Evolutionary conservation across 2,329 filamentous ascomycete species (phyloP), one percentile per base, ranked within the genome.

Genomic region (Ophiostoma tasmaniense): DNA sequence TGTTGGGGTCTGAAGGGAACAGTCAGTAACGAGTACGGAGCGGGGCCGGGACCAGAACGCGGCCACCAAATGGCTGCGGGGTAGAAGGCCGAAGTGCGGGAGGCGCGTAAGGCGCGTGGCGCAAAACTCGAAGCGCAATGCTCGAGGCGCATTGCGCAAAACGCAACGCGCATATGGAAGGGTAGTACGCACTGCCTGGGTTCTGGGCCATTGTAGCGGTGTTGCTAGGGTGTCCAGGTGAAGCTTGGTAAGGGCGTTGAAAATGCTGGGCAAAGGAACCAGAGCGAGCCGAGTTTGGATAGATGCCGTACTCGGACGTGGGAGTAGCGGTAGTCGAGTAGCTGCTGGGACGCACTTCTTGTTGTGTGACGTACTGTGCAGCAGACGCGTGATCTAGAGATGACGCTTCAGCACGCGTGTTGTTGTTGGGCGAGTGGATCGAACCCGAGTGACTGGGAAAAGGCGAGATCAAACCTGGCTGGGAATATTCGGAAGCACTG

Each of bases 1-100:
- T 97, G 80, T 93, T 96, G 77, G 93, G 93, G 96, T 97, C 94
- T 87, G 92, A 97, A 91, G 97, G 93, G 96, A 20, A 37, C 20
- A 20, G 61, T 64, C 61, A 64, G 61, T 37, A 64, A 37, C 2
- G 33, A 3, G 3, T 30, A 64, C 30, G 20, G 37, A 3, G 37
- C 11, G 61, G 20, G 33, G 20, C 7, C 28, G 30, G 59, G 59
- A 45, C 42, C 42, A 45, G 42, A 17, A n/a, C 25, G 55, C 25
- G 82, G 92, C 93, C 82, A 89, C 86, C 85, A 87, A 84, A 80
- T 86, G 87, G 73, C 64, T 73, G 59, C 59, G 59, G 59, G 59
- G 59, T 62, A 5, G 30, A 14, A 25, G 50, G 42, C 17, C 42
- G 42, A 20, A 25, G 17, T 28, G 22, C n/a, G 7, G 22, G 28